A percentile compares a stretch with the other conserved stretches of the same genome.
phyloP scores from a whole-genome alignment of 2,329 filamentous ascomycete genomes.

The Trichophyton simii region DNA sequence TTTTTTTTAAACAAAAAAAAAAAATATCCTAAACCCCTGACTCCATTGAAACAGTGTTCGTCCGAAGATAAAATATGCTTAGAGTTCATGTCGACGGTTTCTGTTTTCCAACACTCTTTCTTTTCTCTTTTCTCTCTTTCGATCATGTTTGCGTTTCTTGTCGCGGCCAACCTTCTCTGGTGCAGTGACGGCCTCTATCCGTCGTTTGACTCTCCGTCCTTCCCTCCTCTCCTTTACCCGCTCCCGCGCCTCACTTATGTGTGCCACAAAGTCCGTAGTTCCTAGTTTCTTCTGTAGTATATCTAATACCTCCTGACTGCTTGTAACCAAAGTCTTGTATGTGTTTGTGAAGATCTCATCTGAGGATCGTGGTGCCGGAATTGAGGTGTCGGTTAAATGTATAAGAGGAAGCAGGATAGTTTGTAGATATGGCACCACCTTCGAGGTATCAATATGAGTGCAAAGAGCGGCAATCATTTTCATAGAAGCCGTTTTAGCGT shows the following conservation, averaged over 20 bases:
- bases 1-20: background rate
- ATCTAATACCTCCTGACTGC: constrained; percentile 66
- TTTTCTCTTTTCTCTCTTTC: constrained; percentile 73
- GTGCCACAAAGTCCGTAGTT: constrained; percentile 62
- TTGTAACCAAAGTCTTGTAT: constrained; percentile 58
- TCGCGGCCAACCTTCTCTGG: constrained; percentile 66
- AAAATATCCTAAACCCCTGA: background rate
- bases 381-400: constrained; percentile 69
- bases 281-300: constrained; percentile 75
- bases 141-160: constrained; percentile 73
- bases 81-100: constrained; percentile 59
- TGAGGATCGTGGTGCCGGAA: constrained; percentile 56
- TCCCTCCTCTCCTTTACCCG: constrained; percentile 60
- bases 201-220: constrained; percentile 67
- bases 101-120: constrained; percentile 62
- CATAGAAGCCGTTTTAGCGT: constrained; percentile 64
- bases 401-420: constrained; percentile 57
- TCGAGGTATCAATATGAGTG: constrained; percentile 45
- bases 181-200: constrained; percentile 71
- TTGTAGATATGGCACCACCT: constrained; percentile 52
- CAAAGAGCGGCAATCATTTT: constrained; percentile 60
- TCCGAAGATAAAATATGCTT: constrained; percentile 14
- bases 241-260: constrained; percentile 60
- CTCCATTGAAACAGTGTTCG: background rate
- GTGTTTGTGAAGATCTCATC: constrained; percentile 56